phyloP scores from a whole-genome alignment of 2,329 filamentous ascomycete species.

The Colletotrichum simmondsii region DNA sequence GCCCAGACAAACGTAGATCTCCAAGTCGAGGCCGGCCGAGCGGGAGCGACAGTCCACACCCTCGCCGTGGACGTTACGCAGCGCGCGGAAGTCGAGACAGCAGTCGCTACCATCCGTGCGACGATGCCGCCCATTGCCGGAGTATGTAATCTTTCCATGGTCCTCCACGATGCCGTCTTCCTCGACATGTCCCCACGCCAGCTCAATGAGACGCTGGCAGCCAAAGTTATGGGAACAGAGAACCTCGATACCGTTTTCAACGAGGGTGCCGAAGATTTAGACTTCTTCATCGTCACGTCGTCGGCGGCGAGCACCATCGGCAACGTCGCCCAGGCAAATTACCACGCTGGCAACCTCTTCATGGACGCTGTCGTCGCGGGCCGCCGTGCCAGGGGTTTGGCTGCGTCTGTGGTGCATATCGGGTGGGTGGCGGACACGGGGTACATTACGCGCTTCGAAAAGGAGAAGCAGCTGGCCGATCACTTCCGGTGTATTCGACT shows the following conservation, averaged over 20 bases:
- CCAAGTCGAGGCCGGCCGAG: too few relatives aligned
- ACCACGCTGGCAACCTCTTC: constrained; percentile 37
- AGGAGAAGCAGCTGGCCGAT: neutral
- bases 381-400: constrained; percentile 43
- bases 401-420: constrained; percentile 50
- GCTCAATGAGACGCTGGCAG: constrained; percentile 29
- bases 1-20: too few relatives aligned
- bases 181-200: constrained; percentile 42
- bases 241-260: constrained; percentile 42
- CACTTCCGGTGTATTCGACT: neutral
- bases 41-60: neutral
- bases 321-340: constrained; percentile 53
- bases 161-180: constrained; percentile 39
- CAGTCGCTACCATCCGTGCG: neutral
- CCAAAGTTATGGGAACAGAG: constrained; percentile 47
- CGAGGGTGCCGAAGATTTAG: constrained; percentile 35
- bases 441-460: neutral
- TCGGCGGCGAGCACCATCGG: constrained; percentile 38
- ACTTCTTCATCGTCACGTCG: constrained; percentile 47
- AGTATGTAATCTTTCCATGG: constrained; percentile 53
- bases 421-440: constrained; percentile 22
- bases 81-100: neutral
- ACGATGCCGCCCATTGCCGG: constrained; percentile 43
- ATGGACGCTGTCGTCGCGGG: constrained; percentile 52
- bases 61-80: neutral